phyloP scores from a whole-genome alignment of 225 moss, liverwort and hornwort species.

The Rhytidiadelphus loreus region DNA sequence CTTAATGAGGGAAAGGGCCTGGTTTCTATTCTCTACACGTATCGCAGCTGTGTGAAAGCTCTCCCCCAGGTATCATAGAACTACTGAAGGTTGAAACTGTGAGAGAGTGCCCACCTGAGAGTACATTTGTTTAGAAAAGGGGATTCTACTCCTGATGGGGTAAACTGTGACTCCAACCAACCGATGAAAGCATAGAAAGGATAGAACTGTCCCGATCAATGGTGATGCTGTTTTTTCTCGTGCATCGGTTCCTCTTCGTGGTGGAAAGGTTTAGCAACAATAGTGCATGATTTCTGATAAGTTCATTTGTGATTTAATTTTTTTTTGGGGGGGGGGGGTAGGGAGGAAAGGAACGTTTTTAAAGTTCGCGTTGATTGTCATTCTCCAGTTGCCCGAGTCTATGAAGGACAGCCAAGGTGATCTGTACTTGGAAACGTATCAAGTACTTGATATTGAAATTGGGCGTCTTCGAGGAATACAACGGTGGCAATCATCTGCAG shows the following conservation, averaged over 20 bases:
- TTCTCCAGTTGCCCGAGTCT: slow-evolving; percentile 75
- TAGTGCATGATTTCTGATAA: neutral
- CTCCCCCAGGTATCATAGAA: slow-evolving; percentile 67
- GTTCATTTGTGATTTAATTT: neutral
- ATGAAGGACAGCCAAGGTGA: slow-evolving; percentile 96
- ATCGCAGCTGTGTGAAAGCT: slow-evolving; percentile 96
- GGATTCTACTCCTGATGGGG: neutral
- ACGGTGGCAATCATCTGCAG: slow-evolving; percentile 81
- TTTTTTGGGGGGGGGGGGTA: too few relatives aligned
- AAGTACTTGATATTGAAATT: slow-evolving; percentile 89
- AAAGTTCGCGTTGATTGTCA: neutral
- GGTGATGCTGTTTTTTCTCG: neutral
- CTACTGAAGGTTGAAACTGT: neutral
- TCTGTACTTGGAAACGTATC: slow-evolving; percentile 87
- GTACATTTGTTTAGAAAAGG: neutral
- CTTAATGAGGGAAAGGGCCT: slow-evolving; percentile 72
- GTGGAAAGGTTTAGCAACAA: neutral
- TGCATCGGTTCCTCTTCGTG: neutral
- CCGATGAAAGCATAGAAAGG: neutral
- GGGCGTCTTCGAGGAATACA: slow-evolving; percentile 91
- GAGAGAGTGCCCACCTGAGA: neutral
- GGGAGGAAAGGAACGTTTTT: neutral
- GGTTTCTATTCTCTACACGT: slow-evolving; percentile 84
- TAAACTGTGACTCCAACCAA: neutral
- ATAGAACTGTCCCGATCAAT: neutral